A percentile compares a stretch with the other conserved stretches of the same genome.
Evolutionary conservation across 257 asterid genomes (phyloP).

Genomic region (Schizonepeta tenuifolia): DNA sequence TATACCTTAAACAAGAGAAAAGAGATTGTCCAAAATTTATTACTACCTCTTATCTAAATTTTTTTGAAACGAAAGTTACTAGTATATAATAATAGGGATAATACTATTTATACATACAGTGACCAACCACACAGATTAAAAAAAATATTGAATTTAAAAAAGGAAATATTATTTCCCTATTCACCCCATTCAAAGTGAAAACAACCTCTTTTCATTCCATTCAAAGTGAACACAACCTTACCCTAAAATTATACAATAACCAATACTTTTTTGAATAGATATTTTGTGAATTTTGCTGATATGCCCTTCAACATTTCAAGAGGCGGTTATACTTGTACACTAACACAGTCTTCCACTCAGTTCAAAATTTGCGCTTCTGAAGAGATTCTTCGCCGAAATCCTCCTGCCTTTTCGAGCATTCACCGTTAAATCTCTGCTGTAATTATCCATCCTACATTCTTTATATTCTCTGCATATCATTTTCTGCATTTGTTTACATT

Average conservation of each 20-base stretch:
- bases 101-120: too few species aligned
- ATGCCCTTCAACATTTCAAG: conserved; percentile 29
- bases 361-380: conserved; percentile 34
- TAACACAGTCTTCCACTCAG: conserved; percentile 11
- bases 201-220: too few species aligned
- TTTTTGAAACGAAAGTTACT: too few species aligned
- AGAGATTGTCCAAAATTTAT: too few species aligned
- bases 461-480: not conserved
- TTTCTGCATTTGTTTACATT: conserved; percentile 20
- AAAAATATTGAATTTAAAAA: too few species aligned
- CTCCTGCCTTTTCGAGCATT: conserved; percentile 25
- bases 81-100: too few species aligned
- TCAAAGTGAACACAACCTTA: too few species aligned
- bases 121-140: too few species aligned
- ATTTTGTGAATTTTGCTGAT: conserved; percentile 27
- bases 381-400: conserved; percentile 27
- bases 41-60: too few species aligned
- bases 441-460: conserved; percentile 13
- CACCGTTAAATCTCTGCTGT: conserved; percentile 27
- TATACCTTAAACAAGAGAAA: too few species aligned
- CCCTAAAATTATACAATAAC: conserved; percentile 30
- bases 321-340: conserved; percentile 41
- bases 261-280: conserved; percentile 24
- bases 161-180: too few species aligned
- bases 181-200: too few species aligned